These are phyloP conservation scores for Dactylorhiza incarnata DNA, from an alignment of 106 monocot species.

Conservation along the genomic window DNA sequence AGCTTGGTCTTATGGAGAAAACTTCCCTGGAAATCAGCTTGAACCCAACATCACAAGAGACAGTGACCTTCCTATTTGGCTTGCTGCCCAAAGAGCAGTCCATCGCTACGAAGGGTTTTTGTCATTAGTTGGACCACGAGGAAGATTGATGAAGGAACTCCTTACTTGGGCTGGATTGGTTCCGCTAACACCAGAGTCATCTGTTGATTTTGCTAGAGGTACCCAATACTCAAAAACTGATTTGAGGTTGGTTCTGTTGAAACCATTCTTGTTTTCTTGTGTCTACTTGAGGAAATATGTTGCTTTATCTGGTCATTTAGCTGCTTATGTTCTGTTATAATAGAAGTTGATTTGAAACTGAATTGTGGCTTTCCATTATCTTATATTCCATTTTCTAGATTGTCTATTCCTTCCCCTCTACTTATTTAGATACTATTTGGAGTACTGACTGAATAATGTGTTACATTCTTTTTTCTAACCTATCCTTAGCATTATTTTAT, in stretches of 20 bases:
- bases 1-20: constrained; percentile 18
- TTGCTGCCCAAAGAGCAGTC: constrained; percentile 81
- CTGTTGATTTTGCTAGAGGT: constrained; percentile 28
- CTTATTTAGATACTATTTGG: not conserved
- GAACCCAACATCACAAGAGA: constrained; percentile 22
- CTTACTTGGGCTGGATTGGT: constrained; percentile 71
- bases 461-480: not conserved
- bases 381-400: not conserved
- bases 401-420: not conserved
- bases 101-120: constrained; percentile 83
- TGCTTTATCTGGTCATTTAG: not conserved
- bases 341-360: not conserved
- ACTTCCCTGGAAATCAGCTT: constrained; percentile 11
- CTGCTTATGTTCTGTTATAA: not conserved
- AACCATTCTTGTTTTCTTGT: not conserved
- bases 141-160: constrained; percentile 74
- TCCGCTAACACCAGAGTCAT: constrained; percentile 49
- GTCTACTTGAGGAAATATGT: not conserved
- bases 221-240: constrained; percentile 32
- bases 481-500: not conserved
- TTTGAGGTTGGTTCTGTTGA: constrained; percentile 42
- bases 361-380: not conserved
- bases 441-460: not conserved
- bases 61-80: constrained; percentile 71
- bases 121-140: constrained; percentile 80